Evolutionary conservation across 257 asterid genomes (phyloP).

Genomic region (Capsicum rhomboideum): DNA sequence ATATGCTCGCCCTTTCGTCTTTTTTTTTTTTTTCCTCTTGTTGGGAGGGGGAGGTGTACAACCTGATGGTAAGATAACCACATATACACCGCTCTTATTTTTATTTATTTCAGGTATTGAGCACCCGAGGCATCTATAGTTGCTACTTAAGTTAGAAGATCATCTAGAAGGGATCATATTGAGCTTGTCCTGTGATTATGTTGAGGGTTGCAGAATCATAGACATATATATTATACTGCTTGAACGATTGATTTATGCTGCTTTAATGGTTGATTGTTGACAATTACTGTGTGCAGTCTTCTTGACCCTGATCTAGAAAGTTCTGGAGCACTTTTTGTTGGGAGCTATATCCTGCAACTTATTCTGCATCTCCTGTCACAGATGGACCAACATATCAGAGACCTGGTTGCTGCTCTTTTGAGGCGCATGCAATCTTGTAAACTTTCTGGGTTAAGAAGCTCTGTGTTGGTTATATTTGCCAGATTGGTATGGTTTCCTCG

Average conservation of each 20-base stretch:
- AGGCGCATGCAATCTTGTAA: slow-evolving; percentile 84
- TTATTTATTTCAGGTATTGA: background rate
- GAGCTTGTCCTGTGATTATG: background rate
- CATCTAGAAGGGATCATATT: background rate
- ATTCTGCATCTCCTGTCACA: slow-evolving; percentile 85
- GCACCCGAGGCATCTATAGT: background rate
- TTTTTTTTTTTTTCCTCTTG: background rate
- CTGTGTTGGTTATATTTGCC: slow-evolving; percentile 74
- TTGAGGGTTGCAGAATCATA: background rate
- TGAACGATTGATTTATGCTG: background rate
- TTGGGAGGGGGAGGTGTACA: background rate
- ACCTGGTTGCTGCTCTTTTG: slow-evolving; percentile 75
- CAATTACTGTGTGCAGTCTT: slow-evolving; percentile 51
- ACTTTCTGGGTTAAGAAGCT: slow-evolving; percentile 64
- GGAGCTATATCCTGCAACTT: slow-evolving; percentile 85
- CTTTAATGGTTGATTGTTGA: background rate
- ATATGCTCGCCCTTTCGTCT: background rate
- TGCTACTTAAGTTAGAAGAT: background rate
- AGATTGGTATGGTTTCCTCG: slow-evolving; percentile 50
- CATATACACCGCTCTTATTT: background rate
- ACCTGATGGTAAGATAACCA: background rate
- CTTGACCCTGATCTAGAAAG: slow-evolving; percentile 85
- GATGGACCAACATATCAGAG: slow-evolving; percentile 79
- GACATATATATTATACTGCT: background rate
- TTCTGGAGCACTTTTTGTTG: slow-evolving; percentile 93